A percentile compares a stretch with the other conserved stretches of the same genome.
Evolutionary conservation across 2,329 filamentous ascomycete genomes (phyloP).

Genomic region (Epichloe hybrida): DNA sequence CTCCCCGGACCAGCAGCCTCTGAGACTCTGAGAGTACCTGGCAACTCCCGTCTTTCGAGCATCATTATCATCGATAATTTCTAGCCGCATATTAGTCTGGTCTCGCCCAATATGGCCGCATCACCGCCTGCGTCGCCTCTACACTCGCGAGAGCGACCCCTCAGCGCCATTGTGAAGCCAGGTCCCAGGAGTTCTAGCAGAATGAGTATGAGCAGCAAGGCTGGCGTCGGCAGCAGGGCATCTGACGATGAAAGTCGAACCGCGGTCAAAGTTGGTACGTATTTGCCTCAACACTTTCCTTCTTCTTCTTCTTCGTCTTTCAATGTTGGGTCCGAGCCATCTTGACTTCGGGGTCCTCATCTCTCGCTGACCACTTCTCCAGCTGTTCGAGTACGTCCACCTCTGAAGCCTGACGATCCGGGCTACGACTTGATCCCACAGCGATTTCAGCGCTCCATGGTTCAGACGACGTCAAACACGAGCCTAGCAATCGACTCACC

Average conservation of each 20-base stretch:
- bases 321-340: not conserved
- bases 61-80: not conserved
- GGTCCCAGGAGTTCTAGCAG: conserved; percentile 66
- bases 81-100: not conserved
- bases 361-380: conserved; percentile 5
- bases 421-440: conserved; percentile 92
- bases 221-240: conserved; percentile 61
- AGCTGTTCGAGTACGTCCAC: conserved; percentile 89
- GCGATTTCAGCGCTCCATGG: conserved; percentile 84
- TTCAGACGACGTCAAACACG: conserved; percentile 75
- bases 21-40: not conserved
- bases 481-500: conserved; percentile 80
- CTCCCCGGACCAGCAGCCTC: not conserved
- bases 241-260: conserved; percentile 86
- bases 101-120: conserved; percentile 40
- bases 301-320: not conserved
- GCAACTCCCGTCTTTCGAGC: not conserved
- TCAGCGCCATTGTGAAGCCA: conserved; percentile 69
- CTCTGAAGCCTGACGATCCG: conserved; percentile 70
- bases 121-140: conserved; percentile 58
- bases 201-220: conserved; percentile 72
- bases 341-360: not conserved
- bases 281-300: not conserved
- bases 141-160: conserved; percentile 49
- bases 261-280: conserved; percentile 88